A percentile compares a stretch with the other conserved stretches of the same genome.
Evolutionary conservation across 192 early-diverging fungal species (phyloP).

Genomic region (Diversispora eburnea): DNA sequence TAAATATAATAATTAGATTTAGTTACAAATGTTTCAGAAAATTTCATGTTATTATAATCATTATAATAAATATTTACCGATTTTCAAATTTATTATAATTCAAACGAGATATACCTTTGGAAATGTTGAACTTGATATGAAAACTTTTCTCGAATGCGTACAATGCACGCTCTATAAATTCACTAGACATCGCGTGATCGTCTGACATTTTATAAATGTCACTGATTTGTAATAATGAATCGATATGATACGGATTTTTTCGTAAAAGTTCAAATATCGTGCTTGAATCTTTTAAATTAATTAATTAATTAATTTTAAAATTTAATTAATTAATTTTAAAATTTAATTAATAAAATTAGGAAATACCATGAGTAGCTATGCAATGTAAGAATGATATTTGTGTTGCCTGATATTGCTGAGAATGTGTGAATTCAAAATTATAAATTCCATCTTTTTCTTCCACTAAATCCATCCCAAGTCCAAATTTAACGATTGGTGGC

Average conservation of each 20-base stretch:
- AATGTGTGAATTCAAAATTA: conserved; percentile 65
- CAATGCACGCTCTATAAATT: conserved; percentile 86
- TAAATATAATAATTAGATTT: neutral
- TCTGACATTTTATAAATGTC: conserved; percentile 86
- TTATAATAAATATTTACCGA: conserved; percentile 41
- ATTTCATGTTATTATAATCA: neutral
- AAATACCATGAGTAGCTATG: conserved; percentile 58
- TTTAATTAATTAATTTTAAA: neutral
- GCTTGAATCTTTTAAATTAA: conserved; percentile 56
- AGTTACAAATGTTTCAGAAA: neutral
- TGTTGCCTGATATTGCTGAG: conserved; percentile 65
- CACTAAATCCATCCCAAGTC: conserved; percentile 46
- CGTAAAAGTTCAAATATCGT: conserved; percentile 62
- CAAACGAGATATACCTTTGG: conserved; percentile 61
- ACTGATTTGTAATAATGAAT: conserved; percentile 76
- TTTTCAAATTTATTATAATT: conserved; percentile 74
- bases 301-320: neutral
- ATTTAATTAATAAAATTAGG: neutral
- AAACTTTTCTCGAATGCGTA: conserved; percentile 82
- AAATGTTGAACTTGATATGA: conserved; percentile 71
- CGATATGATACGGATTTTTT: conserved; percentile 86
- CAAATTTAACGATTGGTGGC: conserved; percentile 56
- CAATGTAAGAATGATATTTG: conserved; percentile 73
- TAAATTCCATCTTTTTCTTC: conserved; percentile 37
- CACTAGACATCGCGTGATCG: conserved; percentile 73